These are phyloP conservation scores for Microthyrium microscopicum DNA, from an alignment of 2,329 filamentous ascomycete species.

Conservation along the genomic window DNA sequence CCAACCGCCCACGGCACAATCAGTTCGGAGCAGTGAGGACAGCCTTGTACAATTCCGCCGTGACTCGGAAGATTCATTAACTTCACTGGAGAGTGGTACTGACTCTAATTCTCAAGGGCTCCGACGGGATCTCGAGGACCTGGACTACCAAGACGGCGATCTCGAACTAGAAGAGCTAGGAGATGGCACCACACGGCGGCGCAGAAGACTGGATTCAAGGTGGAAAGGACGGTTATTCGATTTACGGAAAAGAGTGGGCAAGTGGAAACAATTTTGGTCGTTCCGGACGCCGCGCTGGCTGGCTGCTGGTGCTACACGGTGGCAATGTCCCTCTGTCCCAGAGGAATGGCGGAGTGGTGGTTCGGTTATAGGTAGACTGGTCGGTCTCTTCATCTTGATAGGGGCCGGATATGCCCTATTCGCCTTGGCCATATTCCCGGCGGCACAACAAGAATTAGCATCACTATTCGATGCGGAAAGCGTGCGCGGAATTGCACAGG, in stretches of 20 bases:
- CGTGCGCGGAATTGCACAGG: constrained; percentile 58
- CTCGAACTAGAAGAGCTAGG: constrained; percentile 7
- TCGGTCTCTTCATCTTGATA: constrained; percentile 60
- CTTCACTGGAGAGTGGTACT: constrained; percentile 6
- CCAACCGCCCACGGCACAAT: constrained; percentile 67
- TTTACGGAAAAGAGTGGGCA: constrained; percentile 7
- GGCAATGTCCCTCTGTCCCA: constrained; percentile 29
- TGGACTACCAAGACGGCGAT: constrained; percentile 4
- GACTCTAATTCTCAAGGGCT: constrained; percentile 6
- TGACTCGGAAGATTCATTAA: neutral
- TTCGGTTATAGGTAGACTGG: constrained; percentile 54
- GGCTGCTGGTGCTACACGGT: constrained; percentile 48
- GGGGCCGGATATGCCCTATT: constrained; percentile 72
- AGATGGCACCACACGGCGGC: constrained; percentile 1
- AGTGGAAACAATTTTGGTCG: constrained; percentile 22
- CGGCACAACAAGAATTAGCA: constrained; percentile 44
- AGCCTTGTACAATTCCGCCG: constrained; percentile 6
- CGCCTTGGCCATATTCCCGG: constrained; percentile 65
- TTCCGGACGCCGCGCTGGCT: constrained; percentile 23
- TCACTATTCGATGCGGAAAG: constrained; percentile 72
- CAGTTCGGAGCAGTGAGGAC: constrained; percentile 42
- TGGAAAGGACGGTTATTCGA: constrained; percentile 34
- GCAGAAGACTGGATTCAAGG: constrained; percentile 36
- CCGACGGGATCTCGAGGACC: constrained; percentile 6
- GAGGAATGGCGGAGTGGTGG: constrained; percentile 36